Conservation (phyloP, 306 rosid species). For the Boehmeria nivea region DNA sequence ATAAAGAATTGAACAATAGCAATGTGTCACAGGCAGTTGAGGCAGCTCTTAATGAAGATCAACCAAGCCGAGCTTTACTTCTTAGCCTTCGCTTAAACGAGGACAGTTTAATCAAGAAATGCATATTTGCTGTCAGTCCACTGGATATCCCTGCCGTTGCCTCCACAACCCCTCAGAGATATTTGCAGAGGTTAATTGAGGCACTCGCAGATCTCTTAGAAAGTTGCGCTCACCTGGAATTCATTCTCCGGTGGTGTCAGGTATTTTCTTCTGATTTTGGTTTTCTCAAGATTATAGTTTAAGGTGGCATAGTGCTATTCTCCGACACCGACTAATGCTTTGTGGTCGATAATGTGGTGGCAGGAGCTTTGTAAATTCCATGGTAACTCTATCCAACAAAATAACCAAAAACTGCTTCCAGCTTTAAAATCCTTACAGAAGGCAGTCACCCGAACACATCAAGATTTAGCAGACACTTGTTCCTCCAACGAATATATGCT, state of each 20-base stretch:
- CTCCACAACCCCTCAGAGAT: constrained; percentile 55
- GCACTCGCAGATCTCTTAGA: constrained; percentile 83
- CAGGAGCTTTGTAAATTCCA: constrained; percentile 87
- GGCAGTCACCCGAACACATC: constrained; percentile 69
- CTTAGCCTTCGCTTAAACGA: constrained; percentile 82
- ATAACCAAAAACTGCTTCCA: constrained; percentile 65
- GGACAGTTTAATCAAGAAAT: constrained; percentile 58
- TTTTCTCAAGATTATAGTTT: constrained; percentile 2
- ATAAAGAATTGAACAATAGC: too few species aligned
- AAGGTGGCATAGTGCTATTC: background rate
- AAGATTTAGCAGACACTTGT: constrained; percentile 82
- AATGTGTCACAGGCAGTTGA: constrained; percentile 69
- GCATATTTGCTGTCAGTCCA: constrained; percentile 67
- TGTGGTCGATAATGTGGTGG: constrained; percentile 25
- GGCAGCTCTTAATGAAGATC: constrained; percentile 59
- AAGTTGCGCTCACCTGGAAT: constrained; percentile 83
- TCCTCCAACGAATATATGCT: constrained; percentile 84
- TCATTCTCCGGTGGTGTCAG: constrained; percentile 83
- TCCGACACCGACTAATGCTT: background rate
- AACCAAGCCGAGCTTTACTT: constrained; percentile 67
- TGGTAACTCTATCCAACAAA: constrained; percentile 71
- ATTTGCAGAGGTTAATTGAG: constrained; percentile 74
- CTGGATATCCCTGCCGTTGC: constrained; percentile 57
- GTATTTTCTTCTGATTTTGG: too few species aligned
- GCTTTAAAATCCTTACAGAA: constrained; percentile 75